These are phyloP conservation scores for Pseudogymnoascus sp. DNA, from an alignment of 2,329 filamentous ascomycete genomes.

Conservation along the genomic window DNA sequence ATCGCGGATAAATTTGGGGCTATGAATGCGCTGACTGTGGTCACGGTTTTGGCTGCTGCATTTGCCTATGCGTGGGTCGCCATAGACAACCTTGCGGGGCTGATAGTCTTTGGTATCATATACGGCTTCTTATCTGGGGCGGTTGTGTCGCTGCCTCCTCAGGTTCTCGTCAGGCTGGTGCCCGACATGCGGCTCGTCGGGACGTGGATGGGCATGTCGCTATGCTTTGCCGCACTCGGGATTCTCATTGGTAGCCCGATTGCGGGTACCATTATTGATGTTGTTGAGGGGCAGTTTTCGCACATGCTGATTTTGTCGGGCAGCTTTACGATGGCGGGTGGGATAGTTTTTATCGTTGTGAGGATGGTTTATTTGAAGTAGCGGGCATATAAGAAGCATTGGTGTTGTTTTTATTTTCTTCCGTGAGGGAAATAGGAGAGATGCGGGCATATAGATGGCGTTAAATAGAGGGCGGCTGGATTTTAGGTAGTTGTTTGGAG, in stretches of 20 bases:
- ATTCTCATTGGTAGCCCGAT: conserved; percentile 15
- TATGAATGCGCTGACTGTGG: conserved; percentile 46
- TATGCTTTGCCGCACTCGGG: conserved; percentile 10
- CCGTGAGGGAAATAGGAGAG: no score
- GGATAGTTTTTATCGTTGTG: not conserved
- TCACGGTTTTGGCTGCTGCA: conserved; percentile 38
- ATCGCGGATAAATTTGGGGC: conserved; percentile 47
- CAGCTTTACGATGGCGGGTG: not conserved
- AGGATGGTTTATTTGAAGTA: not conserved
- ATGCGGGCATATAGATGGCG: not conserved
- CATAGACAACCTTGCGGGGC: conserved; percentile 44
- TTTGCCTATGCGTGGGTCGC: conserved; percentile 39
- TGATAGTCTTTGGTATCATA: conserved; percentile 56
- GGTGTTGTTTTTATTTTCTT: no score
- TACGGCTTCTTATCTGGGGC: conserved; percentile 65
- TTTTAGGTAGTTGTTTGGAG: not conserved
- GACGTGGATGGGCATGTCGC: conserved; percentile 13
- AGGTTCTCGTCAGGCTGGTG: conserved; percentile 10
- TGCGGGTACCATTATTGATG: conserved; percentile 13
- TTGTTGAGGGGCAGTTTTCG: not conserved
- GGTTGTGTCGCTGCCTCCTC: conserved; percentile 54
- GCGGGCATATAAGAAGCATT: not conserved
- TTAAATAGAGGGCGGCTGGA: not conserved
- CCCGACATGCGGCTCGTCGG: conserved; percentile 12
- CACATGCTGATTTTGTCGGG: not conserved